phyloP scores from a whole-genome alignment of 2,329 filamentous ascomycete species.

The Colletotrichum magnum region DNA sequence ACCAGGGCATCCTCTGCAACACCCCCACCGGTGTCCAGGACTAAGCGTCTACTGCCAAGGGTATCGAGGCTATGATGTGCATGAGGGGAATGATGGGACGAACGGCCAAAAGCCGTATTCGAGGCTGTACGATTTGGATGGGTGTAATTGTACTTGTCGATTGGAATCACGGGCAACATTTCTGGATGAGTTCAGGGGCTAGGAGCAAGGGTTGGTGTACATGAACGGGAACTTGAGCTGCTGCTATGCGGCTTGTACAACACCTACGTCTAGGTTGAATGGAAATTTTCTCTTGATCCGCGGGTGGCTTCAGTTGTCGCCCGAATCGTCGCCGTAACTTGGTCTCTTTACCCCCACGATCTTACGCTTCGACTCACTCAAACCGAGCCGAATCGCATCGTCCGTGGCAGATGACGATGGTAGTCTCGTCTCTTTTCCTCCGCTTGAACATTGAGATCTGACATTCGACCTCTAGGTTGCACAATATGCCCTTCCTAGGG shows the following conservation, averaged over 20 bases:
- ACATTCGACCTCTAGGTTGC: too few relatives aligned
- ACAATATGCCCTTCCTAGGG: too few relatives aligned
- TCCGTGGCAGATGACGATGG: too few relatives aligned
- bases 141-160: conserved; percentile 1
- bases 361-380: too few relatives aligned
- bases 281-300: neutral
- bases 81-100: neutral
- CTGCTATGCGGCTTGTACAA: conserved; percentile 17
- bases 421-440: too few relatives aligned
- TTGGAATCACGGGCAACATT: conserved; percentile 17
- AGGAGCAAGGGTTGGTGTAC: conserved; percentile 2
- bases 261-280: conserved; percentile 10
- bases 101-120: too few relatives aligned
- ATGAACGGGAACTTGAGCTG: conserved; percentile 9
- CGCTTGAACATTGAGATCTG: too few relatives aligned
- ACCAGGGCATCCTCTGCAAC: conserved; percentile 54
- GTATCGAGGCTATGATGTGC: neutral
- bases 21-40: conserved; percentile 49
- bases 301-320: too few relatives aligned
- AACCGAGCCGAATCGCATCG: too few relatives aligned
- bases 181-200: neutral
- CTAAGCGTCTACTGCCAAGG: conserved; percentile 35
- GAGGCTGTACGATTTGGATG: neutral
- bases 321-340: neutral
- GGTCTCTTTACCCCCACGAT: neutral